Evolutionary conservation across 176 grass and related monocot genomes (phyloP).

Genomic region (Paspalum notatum): DNA sequence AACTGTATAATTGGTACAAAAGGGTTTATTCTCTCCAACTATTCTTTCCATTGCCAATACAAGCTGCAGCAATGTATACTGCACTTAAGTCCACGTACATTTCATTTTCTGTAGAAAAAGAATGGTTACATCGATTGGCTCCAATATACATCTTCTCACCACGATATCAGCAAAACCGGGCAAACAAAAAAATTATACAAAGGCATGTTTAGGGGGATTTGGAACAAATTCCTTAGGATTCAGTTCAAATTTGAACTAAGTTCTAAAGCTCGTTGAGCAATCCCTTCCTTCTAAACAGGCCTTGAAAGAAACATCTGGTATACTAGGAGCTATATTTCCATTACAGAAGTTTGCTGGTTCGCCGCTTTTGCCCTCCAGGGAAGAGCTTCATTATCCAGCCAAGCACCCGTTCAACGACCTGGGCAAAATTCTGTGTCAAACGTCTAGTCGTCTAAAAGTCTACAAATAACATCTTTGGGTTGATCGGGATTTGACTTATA

Average conservation of each 20-base stretch:
- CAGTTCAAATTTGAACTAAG: conserved; percentile 30
- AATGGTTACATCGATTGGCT: conserved; percentile 60
- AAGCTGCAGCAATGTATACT: conserved; percentile 34
- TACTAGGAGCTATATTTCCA: conserved; percentile 45
- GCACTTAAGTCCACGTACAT: conserved; percentile 34
- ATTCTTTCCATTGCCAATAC: conserved; percentile 49
- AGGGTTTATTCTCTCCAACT: conserved; percentile 24
- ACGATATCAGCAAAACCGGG: conserved; percentile 48
- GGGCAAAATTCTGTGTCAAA: conserved; percentile 29
- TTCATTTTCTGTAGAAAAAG: conserved; percentile 58
- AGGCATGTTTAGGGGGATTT: conserved; percentile 11
- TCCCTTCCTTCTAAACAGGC: conserved; percentile 23
- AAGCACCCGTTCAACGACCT: conserved; percentile 95
- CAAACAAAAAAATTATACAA: conserved; percentile 41
- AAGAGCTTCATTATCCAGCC: conserved; percentile 99
- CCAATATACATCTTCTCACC: conserved; percentile 65
- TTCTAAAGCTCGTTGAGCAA: conserved; percentile 11
- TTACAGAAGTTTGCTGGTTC: conserved; percentile 95
- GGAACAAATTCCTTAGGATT: background rate
- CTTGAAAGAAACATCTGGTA: conserved; percentile 43
- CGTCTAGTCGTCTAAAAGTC: background rate
- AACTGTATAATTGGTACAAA: conserved; percentile 21
- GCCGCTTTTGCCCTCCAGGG: conserved; percentile 89
- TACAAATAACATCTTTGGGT: background rate
- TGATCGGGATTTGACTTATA: background rate